Conservation (phyloP, 345 rosid species). For the Geranium rotundifolium region DNA sequence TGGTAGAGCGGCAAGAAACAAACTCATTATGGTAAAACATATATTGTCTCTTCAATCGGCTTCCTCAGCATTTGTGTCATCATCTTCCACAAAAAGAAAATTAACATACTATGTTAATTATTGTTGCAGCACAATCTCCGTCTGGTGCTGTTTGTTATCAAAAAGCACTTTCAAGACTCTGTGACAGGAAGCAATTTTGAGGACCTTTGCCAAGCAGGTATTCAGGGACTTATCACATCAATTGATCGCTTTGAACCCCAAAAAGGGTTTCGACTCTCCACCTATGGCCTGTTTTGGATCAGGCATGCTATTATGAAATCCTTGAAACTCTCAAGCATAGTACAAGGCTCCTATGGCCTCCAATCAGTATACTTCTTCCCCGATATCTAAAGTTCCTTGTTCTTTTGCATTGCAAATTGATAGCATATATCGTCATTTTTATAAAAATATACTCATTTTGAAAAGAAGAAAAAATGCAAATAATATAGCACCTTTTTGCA, state of each 20-base stretch:
- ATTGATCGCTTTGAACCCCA: constrained; percentile 90
- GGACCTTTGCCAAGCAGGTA: constrained; percentile 97
- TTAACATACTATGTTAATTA: background rate
- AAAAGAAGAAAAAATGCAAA: too few relatives aligned
- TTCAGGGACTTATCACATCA: constrained; percentile 74
- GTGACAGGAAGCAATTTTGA: constrained; percentile 68
- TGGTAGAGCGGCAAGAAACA: constrained; percentile 83
- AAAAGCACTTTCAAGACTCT: constrained; percentile 77
- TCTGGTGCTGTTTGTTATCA: constrained; percentile 75
- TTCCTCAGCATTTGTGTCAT: background rate
- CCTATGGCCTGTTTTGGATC: constrained; percentile 87
- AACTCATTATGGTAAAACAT: constrained; percentile 66
- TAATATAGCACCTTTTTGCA: too few relatives aligned
- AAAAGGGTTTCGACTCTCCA: constrained; percentile 67
- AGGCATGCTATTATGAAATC: constrained; percentile 84
- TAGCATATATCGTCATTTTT: too few relatives aligned
- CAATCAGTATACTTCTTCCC: constrained; percentile 51
- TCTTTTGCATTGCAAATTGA: background rate
- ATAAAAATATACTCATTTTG: too few relatives aligned
- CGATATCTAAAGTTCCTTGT: background rate
- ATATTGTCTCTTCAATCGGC: background rate
- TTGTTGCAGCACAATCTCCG: constrained; percentile 91
- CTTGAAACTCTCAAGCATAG: constrained; percentile 78
- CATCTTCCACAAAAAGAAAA: background rate
- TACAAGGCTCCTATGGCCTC: constrained; percentile 80